Base-by-base conservation (phyloP, 768 basidiomycete genomes). In the Auricularia auricula-judae region DNA sequence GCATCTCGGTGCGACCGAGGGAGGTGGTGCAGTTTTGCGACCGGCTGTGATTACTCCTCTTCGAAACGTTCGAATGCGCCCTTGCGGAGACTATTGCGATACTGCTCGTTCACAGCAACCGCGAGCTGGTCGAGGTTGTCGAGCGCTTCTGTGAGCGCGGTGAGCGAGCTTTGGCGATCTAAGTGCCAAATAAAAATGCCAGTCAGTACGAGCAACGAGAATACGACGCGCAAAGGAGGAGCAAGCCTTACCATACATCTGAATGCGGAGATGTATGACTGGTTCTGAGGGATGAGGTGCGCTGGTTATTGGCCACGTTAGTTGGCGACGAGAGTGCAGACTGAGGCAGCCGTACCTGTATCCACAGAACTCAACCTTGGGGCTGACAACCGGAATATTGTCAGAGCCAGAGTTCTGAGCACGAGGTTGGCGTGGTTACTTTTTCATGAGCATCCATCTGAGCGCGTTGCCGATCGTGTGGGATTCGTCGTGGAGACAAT, bases 381-480 rank as follows among this genome's bases (percentile, higher is more conserved):
- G 92, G 73, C 96, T 98, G 71, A 18, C 33, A 23, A 33, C 54
- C 29, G 44, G 61, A 60, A 29, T 36, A 2, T 16, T 23, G 14
- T 36, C 4, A 7, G 63, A 60, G 61, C 66, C 34, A 62, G 51
- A 43, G 43, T 47, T 51, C 11, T 44, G 21, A 35, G 42, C 66
- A 60, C 71, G 65, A 36, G 53, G 43, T 34, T 2, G 21, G 21
- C 39, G 39, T 14, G 71, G 87, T 64, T 69, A 98, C 97, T 99
- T 96, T 79, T 98, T 97, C 96, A 98, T 98, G 65, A 98, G 73
- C 88, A 98, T 98, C 94, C 94, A 99, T 42, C 96, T 78, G 44
- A 98, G 80, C 0, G 93, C 83, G 70, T 99, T 99, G 4, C 97
- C 97, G 34, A 98, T 84, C 1, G 96, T 98, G 75, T 99, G 96